Evolutionary conservation across 768 basidiomycete species (phyloP), one percentile per base, ranked within the genome.

Genomic region (Lyophyllum decastes): DNA sequence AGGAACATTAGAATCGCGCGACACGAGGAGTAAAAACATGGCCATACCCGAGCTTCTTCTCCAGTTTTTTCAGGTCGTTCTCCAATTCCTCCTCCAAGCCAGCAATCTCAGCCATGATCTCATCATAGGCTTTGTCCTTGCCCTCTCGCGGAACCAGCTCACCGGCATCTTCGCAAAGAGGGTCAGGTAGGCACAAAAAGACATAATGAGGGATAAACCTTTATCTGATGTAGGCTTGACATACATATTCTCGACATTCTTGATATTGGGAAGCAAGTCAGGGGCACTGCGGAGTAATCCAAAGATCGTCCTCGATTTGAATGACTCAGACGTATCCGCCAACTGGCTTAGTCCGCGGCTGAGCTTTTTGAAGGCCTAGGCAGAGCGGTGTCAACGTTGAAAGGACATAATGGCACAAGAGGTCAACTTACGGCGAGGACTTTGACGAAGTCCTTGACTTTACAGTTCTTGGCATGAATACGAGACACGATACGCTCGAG

Each of bases 401-500:
- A 16, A 35, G 22, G 8, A 30, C 33, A 46, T 52, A 25, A 34
- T 14, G 59, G 19, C 44, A 51, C 19, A 33, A 24, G 35, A 30
- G 12, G 43, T 19, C 27, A 34, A 65, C 76, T 44, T 69, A 95
- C 94, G 46, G 76, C 73, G 10, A 97, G 79, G 22, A 96, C 90
- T 68, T 88, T 92, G 61, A 89, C 69, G 70, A 99, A 99, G 66
- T 97, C 94, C 62, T 82, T 86, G 59, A 95, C 84, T 70, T 85
- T 89, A 73, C 92, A 92, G 56, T 87, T 91, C 69, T 90, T 94
- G 12, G 95, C 95, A 67, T 98, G 97, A 54, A 98, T 90, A 35
- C 97, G 89, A 11, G 95, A 95, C 10, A 99, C 88, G 56, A 97
- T 86, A 14, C 97, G 91, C 69, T 98, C 94, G 9, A 96, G 81